These are phyloP conservation scores for Effrenium voratum DNA, from an alignment of 73 alveolate species.

Conservation along the genomic window DNA sequence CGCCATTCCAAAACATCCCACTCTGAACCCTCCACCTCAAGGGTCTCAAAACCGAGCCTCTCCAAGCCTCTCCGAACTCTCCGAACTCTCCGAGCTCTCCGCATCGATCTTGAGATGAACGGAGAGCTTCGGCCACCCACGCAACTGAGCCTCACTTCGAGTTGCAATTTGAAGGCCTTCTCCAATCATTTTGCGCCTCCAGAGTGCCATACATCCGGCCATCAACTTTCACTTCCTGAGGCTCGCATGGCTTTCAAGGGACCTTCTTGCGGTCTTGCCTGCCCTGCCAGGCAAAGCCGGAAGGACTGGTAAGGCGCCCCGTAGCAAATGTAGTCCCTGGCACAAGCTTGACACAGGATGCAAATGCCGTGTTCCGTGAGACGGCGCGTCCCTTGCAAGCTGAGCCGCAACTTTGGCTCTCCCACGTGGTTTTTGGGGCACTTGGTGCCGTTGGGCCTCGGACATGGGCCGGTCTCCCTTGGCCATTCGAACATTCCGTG, in stretches of 20 bases:
- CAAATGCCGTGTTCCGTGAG: neutral
- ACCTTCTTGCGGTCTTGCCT: conserved; percentile 1
- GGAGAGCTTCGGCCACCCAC: conserved; percentile 48
- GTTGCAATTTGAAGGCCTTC: neutral
- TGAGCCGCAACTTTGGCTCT: conserved; percentile 56
- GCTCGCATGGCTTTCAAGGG: neutral
- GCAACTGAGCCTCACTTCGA: conserved; percentile 22
- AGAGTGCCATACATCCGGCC: conserved; percentile 34
- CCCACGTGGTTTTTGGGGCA: conserved; percentile 50
- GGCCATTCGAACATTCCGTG: neutral
- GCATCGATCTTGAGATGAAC: conserved; percentile 73
- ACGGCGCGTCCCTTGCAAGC: neutral
- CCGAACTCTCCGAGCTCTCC: too few relatives aligned
- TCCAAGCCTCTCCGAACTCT: too few relatives aligned
- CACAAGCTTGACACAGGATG: neutral
- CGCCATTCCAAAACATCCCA: conserved; percentile 88
- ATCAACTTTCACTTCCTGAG: conserved; percentile 22
- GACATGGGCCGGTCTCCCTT: neutral
- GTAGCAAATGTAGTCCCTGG: conserved; percentile 66
- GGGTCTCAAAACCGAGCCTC: too few relatives aligned
- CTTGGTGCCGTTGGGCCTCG: conserved; percentile 63
- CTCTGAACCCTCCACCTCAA: conserved; percentile 77
- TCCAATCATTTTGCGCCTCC: neutral
- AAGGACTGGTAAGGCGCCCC: conserved; percentile 61
- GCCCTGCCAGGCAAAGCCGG: conserved; percentile 86